phyloP scores from a whole-genome alignment of 164 flowering plant genomes.

The Berberis vulgaris region DNA sequence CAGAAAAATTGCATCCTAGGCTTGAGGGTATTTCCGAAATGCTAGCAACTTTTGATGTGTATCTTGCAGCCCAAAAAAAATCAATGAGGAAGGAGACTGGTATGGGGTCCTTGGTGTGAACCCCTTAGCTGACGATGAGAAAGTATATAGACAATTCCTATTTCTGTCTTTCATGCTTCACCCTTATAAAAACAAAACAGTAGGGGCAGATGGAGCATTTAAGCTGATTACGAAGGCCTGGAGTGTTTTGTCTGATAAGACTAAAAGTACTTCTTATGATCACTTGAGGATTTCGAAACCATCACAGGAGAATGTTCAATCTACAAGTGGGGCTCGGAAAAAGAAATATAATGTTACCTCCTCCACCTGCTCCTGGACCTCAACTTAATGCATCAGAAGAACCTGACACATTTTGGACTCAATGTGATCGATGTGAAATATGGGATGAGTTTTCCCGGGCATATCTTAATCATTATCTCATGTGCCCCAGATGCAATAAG shows the following conservation, averaged over 20 bases:
- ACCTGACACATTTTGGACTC: no score
- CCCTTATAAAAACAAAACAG: slow-evolving; percentile 80
- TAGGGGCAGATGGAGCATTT: slow-evolving; percentile 93
- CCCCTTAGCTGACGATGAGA: slow-evolving; percentile 63
- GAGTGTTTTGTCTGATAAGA: slow-evolving; percentile 73
- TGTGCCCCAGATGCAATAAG: no score
- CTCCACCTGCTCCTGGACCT: slow-evolving; percentile 19
- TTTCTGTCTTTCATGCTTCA: slow-evolving; percentile 78
- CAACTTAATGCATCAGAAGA: no score
- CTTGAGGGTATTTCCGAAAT: slow-evolving; percentile 62
- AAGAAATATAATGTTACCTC: slow-evolving; percentile 14
- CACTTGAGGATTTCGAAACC: not conserved
- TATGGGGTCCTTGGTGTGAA: slow-evolving; percentile 64
- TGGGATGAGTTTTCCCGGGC: no score
- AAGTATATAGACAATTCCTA: slow-evolving; percentile 58
- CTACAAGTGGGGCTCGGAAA: slow-evolving; percentile 20
- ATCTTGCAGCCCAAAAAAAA: slow-evolving; percentile 50
- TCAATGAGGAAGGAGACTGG: slow-evolving; percentile 63
- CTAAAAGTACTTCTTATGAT: slow-evolving; percentile 54
- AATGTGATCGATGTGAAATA: no score
- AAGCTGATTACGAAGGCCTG: slow-evolving; percentile 75
- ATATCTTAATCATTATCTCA: no score
- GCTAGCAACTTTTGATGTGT: slow-evolving; percentile 54
- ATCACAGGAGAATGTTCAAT: slow-evolving; percentile 14
- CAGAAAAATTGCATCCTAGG: slow-evolving; percentile 49